phyloP scores from a whole-genome alignment of 768 basidiomycete species.

The Arthromyces matolae region DNA sequence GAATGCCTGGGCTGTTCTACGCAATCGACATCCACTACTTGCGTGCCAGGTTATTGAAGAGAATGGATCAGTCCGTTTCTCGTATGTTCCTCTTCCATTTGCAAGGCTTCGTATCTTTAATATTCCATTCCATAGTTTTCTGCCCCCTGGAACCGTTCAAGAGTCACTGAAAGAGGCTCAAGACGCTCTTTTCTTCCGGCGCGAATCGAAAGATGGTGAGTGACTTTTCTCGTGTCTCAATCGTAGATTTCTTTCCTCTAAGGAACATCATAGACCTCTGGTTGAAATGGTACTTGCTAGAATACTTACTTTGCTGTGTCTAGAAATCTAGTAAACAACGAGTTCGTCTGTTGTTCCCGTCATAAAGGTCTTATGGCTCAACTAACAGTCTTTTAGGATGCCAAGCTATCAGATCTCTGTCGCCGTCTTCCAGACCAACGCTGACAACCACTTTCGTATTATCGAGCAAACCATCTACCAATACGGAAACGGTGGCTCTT shows the following conservation, averaged over 20 bases:
- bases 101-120: not conserved
- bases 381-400: not conserved
- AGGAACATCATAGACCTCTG: no score
- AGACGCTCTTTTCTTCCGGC: slow-evolving; percentile 33
- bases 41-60: slow-evolving; percentile 41
- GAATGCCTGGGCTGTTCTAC: slow-evolving; percentile 55
- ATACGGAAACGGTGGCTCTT: slow-evolving; percentile 31
- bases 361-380: not conserved
- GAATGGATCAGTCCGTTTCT: slow-evolving; percentile 40
- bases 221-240: not conserved
- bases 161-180: slow-evolving; percentile 42
- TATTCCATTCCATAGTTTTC: slow-evolving; percentile 33
- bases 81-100: slow-evolving; percentile 32
- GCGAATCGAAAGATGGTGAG: slow-evolving; percentile 42
- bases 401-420: not conserved
- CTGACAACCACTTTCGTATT: slow-evolving; percentile 18
- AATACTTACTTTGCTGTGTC: no score
- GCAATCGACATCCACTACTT: slow-evolving; percentile 56
- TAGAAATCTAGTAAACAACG: no score
- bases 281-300: no score
- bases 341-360: no score
- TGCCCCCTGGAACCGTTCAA: slow-evolving; percentile 32
- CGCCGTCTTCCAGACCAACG: not conserved
- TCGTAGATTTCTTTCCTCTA: not conserved
- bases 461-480: slow-evolving; percentile 33